Conservation (phyloP, 2,329 filamentous ascomycete species). For the Podosphaera fusca region DNA sequence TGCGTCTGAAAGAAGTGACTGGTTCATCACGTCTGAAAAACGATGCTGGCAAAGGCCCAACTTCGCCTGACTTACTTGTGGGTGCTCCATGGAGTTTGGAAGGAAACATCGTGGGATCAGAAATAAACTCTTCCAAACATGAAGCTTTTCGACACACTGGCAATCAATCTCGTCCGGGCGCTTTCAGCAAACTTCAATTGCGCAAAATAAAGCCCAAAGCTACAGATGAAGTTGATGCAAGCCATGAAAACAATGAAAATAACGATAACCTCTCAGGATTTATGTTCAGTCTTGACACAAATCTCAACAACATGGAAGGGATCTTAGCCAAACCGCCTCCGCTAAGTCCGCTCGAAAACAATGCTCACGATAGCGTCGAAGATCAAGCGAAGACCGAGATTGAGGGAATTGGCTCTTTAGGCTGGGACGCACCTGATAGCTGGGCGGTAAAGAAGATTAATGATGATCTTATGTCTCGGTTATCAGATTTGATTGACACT, state of each 20-base stretch:
- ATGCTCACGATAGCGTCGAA: constrained; percentile 24
- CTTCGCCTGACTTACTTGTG: constrained; percentile 9
- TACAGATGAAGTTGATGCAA: constrained; percentile 32
- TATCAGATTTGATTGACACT: constrained; percentile 41
- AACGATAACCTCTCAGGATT: constrained; percentile 19
- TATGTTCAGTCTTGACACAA: constrained; percentile 62
- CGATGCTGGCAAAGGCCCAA: constrained; percentile 8
- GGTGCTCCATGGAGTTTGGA: constrained; percentile 12
- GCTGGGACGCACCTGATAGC: constrained; percentile 87
- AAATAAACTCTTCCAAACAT: constrained; percentile 8
- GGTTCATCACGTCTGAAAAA: constrained; percentile 22
- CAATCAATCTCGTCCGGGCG: constrained; percentile 9
- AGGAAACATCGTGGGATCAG: constrained; percentile 11
- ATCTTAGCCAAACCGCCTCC: constrained; percentile 53
- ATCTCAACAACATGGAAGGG: constrained; percentile 76
- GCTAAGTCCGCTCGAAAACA: constrained; percentile 45
- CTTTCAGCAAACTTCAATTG: constrained; percentile 33
- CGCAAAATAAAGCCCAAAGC: constrained; percentile 29
- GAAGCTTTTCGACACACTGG: constrained; percentile 7
- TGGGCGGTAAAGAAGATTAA: constrained; percentile 69
- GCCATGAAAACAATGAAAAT: constrained; percentile 13
- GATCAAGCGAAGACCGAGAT: constrained; percentile 18
- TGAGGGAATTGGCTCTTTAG: constrained; percentile 21
- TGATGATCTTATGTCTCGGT: constrained; percentile 36
- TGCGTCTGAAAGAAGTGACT: constrained; percentile 25